Base-by-base conservation (phyloP, 1,139 yeast species). In the Scheffersomyces segobiensis region DNA sequence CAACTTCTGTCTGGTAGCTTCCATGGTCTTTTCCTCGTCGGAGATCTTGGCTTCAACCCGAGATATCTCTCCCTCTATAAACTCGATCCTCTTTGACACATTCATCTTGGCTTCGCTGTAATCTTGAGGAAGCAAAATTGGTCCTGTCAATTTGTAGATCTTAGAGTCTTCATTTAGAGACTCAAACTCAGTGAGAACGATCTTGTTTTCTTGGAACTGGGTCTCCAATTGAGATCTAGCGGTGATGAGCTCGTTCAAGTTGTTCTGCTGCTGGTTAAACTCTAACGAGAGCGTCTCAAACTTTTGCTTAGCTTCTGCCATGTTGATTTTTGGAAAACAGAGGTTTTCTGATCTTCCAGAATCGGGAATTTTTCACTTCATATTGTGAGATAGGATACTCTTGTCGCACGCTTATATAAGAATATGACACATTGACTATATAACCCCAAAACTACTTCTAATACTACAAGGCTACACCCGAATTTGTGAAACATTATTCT, bases 51-150 rank as follows among this genome's bases (percentile, higher is more conserved):
- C 74, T 64, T 89, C 95, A 47, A 89, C 89, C 56, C 91, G 76
- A 56, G 80, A 79, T 63, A 95, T 91, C 74, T 95, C 98, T 47
- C 79, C 80, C 63, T 84, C 80, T 56, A 95, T 95, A 67, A 91
- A 95, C 71, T 93, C 97, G 54, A 95, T 82, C 72, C 99, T 88
- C 73, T 93, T 95, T 46, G 81, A 84, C 48, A 95, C 98, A 68
- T 93, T 95, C 68, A 84, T 67, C 65, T 86, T 85, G 47, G 98
- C 97, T 72, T 95, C 98, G 17, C 72, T 72, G 63, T 84, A 85
- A 57, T 93, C 97, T 69, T 93, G 97, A 2, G 98, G 98, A 61
- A 95, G 80, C 61, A 95, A 80, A 7, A 93, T 93, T 12, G 97
- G 97, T 0, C 99, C 99, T 21, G 95, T 90, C 63, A 93, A 82